A percentile compares a stretch with the other conserved stretches of the same genome.
Evolutionary conservation across 305 asterid genomes (phyloP).

Genomic region (Solanum aculeatissimum): DNA sequence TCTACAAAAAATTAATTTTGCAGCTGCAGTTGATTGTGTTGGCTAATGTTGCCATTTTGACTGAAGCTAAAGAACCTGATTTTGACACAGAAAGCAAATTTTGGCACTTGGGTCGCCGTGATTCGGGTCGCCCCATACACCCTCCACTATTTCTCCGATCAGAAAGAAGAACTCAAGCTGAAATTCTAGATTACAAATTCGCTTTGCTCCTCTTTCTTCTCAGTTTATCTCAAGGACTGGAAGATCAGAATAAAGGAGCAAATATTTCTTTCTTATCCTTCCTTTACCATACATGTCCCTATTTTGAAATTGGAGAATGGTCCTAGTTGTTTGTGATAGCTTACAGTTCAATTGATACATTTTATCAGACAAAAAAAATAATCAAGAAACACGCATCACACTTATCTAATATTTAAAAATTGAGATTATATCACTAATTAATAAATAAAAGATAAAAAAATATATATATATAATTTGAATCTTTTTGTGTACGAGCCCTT

Average conservation of each 20-base stretch:
- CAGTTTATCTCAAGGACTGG: background rate
- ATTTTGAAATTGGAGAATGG: background rate
- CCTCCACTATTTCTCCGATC: conserved; percentile 66
- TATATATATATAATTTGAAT: no score
- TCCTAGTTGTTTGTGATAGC: background rate
- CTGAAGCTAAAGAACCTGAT: no score
- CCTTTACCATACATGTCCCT: background rate
- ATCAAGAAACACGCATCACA: no score
- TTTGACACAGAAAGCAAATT: no score
- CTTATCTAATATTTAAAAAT: no score
- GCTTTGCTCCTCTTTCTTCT: background rate
- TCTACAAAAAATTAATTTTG: background rate
- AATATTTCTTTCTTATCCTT: background rate
- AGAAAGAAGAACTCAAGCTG: conserved; percentile 51
- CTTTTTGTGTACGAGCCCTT: no score
- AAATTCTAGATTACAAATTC: conserved; percentile 21
- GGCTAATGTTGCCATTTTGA: no score
- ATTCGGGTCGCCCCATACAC: conserved; percentile 71
- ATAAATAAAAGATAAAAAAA: no score
- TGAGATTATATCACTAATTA: no score
- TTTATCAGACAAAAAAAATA: no score
- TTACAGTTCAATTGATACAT: background rate
- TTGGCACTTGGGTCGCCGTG: conserved; percentile 74
- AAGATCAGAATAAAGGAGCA: background rate
- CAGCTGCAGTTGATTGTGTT: conserved; percentile 26